Conservation (phyloP, 495 filamentous ascomycete genomes). For the Chaetomium fimeti region DNA sequence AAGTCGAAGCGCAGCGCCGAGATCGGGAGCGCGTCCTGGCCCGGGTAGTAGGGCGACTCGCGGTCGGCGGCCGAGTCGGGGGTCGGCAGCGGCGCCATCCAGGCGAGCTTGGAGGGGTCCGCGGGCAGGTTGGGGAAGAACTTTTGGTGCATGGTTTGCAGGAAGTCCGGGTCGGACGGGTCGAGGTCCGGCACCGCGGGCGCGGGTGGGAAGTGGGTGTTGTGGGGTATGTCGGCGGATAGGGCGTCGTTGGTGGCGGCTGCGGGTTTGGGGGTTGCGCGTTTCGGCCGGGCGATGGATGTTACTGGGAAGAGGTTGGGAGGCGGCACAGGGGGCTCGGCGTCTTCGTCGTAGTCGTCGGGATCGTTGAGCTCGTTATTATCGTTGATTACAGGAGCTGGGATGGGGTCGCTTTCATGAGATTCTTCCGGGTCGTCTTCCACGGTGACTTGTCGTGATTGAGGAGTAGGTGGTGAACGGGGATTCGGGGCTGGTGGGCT, state of each 20-base stretch:
- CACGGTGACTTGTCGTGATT: slow-evolving; percentile 26
- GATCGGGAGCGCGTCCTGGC: slow-evolving; percentile 64
- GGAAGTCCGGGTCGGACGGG: slow-evolving; percentile 76
- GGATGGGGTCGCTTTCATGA: background rate
- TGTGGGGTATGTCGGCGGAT: slow-evolving; percentile 18
- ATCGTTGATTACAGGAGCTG: slow-evolving; percentile 8
- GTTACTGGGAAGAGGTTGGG: slow-evolving; percentile 52
- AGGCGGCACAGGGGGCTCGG: slow-evolving; percentile 34
- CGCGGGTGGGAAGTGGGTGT: slow-evolving; percentile 42
- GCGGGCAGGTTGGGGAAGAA: slow-evolving; percentile 87
- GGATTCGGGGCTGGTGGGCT: background rate
- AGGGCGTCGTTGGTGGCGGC: slow-evolving; percentile 38
- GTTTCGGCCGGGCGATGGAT: background rate
- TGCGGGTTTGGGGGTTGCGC: background rate
- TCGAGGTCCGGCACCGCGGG: slow-evolving; percentile 65
- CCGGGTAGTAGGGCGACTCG: slow-evolving; percentile 76
- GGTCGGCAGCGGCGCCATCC: slow-evolving; percentile 74
- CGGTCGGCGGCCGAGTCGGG: slow-evolving; percentile 56
- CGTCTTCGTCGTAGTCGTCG: slow-evolving; percentile 32
- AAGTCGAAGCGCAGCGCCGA: slow-evolving; percentile 88
- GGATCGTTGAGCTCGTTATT: slow-evolving; percentile 31
- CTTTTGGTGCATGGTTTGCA: slow-evolving; percentile 76
- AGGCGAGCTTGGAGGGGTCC: slow-evolving; percentile 81
- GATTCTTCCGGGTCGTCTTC: slow-evolving; percentile 20
- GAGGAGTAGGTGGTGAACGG: slow-evolving; percentile 14